Base-by-base conservation (phyloP, 805 yeast species). In the Kazachstania psychrophila region DNA sequence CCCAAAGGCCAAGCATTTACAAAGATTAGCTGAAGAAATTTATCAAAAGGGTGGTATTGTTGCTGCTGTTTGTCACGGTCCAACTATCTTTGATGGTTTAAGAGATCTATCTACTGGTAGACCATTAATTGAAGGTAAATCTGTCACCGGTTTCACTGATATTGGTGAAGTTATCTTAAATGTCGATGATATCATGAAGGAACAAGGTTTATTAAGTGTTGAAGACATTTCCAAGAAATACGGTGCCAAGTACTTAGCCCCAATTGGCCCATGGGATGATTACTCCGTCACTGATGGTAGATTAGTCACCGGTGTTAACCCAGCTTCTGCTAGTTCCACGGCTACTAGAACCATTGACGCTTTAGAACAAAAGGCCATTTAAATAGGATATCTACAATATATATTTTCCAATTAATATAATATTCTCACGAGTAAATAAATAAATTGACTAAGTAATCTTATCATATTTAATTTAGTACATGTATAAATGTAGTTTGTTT, bases 61-160 rank as follows among this genome's bases (percentile, higher is more conserved):
- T 17, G 56, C 75, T 29, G 80, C 83, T 12, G 83, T 77, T 7
- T 77, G 85, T 56, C 83, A 77, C 46, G 85, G 81, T 6, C 79
- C 80, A n/a, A 66, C 68, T 16, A 65, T 77, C 42, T 71, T 77
- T 41, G 70, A 65, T n/a, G 62, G 64, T 30, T 51, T 77, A 43
- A 59, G 50, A 28, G 73, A 72, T 44, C 43, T 50, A 28, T 40
- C 47, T 6, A 61, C 69, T 13, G 74, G 74, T 29, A 59, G 64
- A 33, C 56, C 61, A 13, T 45, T 79, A 35, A 62, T 70, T 38
- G 54, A 69, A 43, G 82, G 77, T 37, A 72, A 68, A 54, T 56
- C 62, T 20, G 63, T 73, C 34, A 77, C 85, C 17, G 83, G 82
- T 6, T 79, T 77, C 59, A 68, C 78, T 11, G 71, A 69, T 40